phyloP scores from a whole-genome alignment of 305 asterid genomes.

The Nicotiana rustica region DNA sequence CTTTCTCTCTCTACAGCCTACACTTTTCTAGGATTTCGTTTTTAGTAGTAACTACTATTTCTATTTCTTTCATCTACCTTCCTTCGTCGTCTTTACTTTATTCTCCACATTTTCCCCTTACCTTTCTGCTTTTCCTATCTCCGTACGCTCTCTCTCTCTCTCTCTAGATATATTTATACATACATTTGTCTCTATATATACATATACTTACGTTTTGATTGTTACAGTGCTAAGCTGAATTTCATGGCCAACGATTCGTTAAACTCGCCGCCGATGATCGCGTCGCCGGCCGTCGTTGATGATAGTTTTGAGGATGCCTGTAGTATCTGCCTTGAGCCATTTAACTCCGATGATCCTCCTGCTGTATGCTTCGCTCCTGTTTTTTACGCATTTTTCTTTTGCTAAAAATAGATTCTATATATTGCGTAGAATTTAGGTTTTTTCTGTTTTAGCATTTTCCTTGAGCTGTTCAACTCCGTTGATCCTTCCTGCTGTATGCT shows the following conservation, averaged over 20 bases:
- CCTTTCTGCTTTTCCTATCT: background rate
- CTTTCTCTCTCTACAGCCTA: constrained; percentile 32
- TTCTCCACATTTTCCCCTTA: constrained; percentile 27
- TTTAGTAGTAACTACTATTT: background rate
- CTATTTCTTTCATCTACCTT: background rate
- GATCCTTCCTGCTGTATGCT: constrained; percentile 39
- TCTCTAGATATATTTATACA: background rate
- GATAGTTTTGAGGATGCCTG: constrained; percentile 48
- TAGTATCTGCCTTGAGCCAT: constrained; percentile 46
- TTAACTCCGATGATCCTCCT: constrained; percentile 42
- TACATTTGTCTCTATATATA: background rate
- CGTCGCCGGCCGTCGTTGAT: constrained; percentile 35
- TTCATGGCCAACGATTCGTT: constrained; percentile 33
- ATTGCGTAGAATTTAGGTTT: background rate
- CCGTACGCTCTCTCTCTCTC: background rate
- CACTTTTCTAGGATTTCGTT: background rate
- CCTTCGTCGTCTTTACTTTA: constrained; percentile 14
- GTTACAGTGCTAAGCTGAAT: constrained; percentile 34
- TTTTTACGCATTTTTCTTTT: background rate
- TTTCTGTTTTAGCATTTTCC: constrained; percentile 31
- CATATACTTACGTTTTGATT: background rate
- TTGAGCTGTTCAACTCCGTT: constrained; percentile 30
- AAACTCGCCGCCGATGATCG: constrained; percentile 25
- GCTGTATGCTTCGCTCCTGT: constrained; percentile 25
- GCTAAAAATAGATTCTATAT: background rate